Evolutionary conservation across 169 alveolate species (phyloP), one percentile per base, ranked within the genome.

Genomic region (Prorocentrum cordatum): DNA sequence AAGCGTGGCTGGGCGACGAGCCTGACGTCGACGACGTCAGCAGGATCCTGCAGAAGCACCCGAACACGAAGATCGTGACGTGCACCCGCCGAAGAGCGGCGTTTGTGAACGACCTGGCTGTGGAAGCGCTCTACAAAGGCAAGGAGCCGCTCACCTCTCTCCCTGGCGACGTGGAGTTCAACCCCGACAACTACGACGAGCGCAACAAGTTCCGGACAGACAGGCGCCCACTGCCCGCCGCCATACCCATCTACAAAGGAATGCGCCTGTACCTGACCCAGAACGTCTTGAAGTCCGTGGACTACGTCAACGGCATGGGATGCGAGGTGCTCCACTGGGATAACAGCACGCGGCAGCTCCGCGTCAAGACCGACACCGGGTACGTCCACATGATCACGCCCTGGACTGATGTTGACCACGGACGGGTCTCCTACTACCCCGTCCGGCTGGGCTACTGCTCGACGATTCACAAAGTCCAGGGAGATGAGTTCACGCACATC

Each of bases 1-100:
- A 39, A n/a, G 82, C 82, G 16, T 70, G 82, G 82, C 24, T 39
- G 31, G 29, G 39, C 24, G 62, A 70, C 64, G 62, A 70, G 62
- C 82, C 82, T 16, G n/a, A 2, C 1, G 47, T 24, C 2, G 38
- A 16, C 31, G 84, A 72, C 22, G 12, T 72, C 22, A 16, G 5
- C 27, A 0, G 2, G 9, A 12, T 70, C 59, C 33, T 70, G 24
- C 33, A 27, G 32, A 66, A 22, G 58, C 1, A 54, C 20, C 18
- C 45, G 14, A n/a, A n/a, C n/a, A n/a, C n/a, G 27, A 72, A 66
- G 6, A 39, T 71, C 0, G 66, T 27, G 20, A 45, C 83, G 1
- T 71, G 83, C 31, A 71, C 83, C 66, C 83, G 83, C 0, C 0
- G 29, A 24, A 66, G n/a, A 0, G 42, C 67, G 0, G 64, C 47